Evolutionary conservation across 2,329 filamentous ascomycete genomes (phyloP).

Genomic region (Thielaviopsis ethacetica): DNA sequence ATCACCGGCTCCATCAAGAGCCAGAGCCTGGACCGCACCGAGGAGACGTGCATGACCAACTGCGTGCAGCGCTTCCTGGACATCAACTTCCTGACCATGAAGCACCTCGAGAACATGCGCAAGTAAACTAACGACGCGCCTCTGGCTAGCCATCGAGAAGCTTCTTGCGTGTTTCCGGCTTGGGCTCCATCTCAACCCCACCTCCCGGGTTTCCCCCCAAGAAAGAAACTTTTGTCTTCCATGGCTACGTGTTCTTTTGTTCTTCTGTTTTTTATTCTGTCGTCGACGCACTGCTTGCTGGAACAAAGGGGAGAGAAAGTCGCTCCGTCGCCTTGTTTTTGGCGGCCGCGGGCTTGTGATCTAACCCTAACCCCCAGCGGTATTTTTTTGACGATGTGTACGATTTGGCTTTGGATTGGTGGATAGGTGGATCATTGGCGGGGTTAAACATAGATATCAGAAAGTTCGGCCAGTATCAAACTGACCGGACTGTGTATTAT

Average conservation of each 20-base stretch:
- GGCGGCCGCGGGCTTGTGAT: neutral
- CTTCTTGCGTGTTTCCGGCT: too few relatives aligned
- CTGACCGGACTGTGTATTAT: neutral
- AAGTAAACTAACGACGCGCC: conserved; percentile 4
- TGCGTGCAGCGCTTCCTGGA: conserved; percentile 93
- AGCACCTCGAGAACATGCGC: conserved; percentile 55
- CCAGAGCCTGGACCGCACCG: conserved; percentile 55
- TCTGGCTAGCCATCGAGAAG: neutral
- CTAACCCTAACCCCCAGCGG: neutral
- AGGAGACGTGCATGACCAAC: conserved; percentile 76
- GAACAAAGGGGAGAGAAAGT: neutral
- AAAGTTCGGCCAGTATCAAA: neutral
- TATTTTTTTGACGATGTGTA: neutral
- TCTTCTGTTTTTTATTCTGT: neutral
- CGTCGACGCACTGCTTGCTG: neutral
- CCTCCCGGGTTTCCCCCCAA: neutral
- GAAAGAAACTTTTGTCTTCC: neutral
- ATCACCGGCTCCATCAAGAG: conserved; percentile 56
- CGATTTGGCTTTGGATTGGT: neutral
- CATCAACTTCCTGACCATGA: conserved; percentile 68
- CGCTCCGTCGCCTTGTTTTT: neutral
- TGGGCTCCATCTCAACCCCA: neutral
- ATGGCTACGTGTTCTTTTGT: neutral
- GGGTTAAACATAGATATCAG: neutral
- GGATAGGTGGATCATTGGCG: neutral